Conservation (phyloP, 2,329 filamentous ascomycete genomes). For the Exophiala sp. region DNA sequence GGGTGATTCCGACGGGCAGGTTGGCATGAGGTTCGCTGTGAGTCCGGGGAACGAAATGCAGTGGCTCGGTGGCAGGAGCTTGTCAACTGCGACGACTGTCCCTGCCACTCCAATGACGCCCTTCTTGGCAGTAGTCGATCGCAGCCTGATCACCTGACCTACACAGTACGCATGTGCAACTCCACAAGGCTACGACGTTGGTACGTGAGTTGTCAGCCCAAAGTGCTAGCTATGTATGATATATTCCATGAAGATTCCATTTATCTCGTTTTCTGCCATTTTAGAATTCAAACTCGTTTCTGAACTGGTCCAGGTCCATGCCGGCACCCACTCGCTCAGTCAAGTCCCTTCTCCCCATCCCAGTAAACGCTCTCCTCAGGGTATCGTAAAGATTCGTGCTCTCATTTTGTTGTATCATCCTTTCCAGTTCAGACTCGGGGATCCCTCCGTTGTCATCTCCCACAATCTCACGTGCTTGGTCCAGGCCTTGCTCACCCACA, state of each 20-base stretch:
- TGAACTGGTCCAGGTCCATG: constrained; percentile 85
- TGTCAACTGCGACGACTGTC: not conserved
- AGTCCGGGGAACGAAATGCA: not conserved
- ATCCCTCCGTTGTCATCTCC: constrained; percentile 49
- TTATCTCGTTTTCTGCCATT: not conserved
- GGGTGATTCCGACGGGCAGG: no score
- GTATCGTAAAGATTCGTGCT: constrained; percentile 97
- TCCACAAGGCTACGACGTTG: no score
- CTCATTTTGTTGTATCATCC: constrained; percentile 89
- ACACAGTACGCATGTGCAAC: not conserved
- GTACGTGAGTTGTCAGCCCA: no score
- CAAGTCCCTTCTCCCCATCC: constrained; percentile 86
- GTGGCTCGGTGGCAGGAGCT: not conserved
- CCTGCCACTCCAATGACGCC: not conserved
- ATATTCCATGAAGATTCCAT: not conserved
- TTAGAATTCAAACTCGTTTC: constrained; percentile 82
- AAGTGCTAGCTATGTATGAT: no score
- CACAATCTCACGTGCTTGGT: constrained; percentile 76
- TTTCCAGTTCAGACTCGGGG: constrained; percentile 68
- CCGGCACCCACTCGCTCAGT: constrained; percentile 80
- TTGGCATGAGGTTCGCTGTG: no score
- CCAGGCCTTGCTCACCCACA: constrained; percentile 76
- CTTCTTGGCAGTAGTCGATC: not conserved
- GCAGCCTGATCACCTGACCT: not conserved
- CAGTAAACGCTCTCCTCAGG: constrained; percentile 83